Percentiles rank a stretch among this genome's conserved stretches.
phyloP scores from a whole-genome alignment of 169 alveolate species.

The Plasmodium ovale region DNA sequence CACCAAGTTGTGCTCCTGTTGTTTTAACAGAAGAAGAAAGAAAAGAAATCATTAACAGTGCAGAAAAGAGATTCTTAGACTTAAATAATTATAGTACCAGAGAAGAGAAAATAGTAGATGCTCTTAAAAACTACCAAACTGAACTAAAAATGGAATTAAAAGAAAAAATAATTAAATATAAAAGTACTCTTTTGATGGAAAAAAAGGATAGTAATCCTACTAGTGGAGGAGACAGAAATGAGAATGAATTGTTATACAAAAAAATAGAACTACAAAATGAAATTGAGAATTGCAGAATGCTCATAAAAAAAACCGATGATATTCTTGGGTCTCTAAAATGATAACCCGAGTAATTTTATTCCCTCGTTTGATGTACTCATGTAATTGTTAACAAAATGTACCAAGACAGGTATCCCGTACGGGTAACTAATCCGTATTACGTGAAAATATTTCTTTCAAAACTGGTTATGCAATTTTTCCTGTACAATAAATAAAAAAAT shows the following conservation, averaged over 20 bases:
- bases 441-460: too few relatives aligned
- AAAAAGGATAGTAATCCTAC: neutral
- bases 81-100: neutral
- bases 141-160: slow-evolving; percentile 29
- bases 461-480: too few relatives aligned
- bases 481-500: too few relatives aligned
- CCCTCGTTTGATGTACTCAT: neutral
- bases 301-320: slow-evolving; percentile 33
- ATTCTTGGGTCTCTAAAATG: slow-evolving; percentile 14
- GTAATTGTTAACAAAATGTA: too few relatives aligned
- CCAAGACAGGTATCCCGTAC: too few relatives aligned
- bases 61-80: neutral
- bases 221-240: neutral
- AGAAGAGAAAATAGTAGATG: slow-evolving; percentile 41
- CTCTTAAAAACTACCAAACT: slow-evolving; percentile 17
- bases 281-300: slow-evolving; percentile 27
- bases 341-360: too few relatives aligned
- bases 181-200: neutral
- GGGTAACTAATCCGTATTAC: too few relatives aligned
- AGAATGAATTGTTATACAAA: slow-evolving; percentile 7
- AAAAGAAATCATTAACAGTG: slow-evolving; percentile 40
- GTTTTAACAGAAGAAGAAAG: slow-evolving; percentile 70
- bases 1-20: slow-evolving; percentile 62
- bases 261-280: slow-evolving; percentile 52
- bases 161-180: slow-evolving; percentile 31